These are phyloP conservation scores for Penicillium coffeae DNA, from an alignment of 495 filamentous ascomycete genomes.

Conservation along the genomic window DNA sequence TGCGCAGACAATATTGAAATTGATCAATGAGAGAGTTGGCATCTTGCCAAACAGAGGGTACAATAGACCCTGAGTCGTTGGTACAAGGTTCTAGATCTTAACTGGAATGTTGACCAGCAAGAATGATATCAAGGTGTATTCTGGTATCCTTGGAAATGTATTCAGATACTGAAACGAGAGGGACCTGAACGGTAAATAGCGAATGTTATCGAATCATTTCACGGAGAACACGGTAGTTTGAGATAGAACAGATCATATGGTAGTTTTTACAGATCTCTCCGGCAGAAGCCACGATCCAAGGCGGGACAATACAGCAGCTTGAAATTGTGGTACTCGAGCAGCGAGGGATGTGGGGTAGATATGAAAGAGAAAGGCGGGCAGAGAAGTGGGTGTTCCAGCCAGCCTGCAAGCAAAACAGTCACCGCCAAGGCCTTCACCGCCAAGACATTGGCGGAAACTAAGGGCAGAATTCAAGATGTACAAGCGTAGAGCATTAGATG, in stretches of 20 bases:
- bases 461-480: neutral
- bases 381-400: too few species aligned
- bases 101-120: neutral
- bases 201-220: constrained; percentile 47
- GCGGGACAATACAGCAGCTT: too few species aligned
- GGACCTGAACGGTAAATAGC: constrained; percentile 20
- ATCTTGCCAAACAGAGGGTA: constrained; percentile 42
- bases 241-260: constrained; percentile 20
- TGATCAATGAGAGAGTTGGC: constrained; percentile 72
- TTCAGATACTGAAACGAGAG: too few species aligned
- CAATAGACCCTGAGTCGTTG: too few species aligned
- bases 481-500: too few species aligned
- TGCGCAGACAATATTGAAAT: constrained; percentile 87
- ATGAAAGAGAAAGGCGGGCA: neutral
- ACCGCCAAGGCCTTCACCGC: neutral
- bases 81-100: too few species aligned
- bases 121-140: too few species aligned
- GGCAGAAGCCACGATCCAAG: neutral
- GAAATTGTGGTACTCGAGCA: too few species aligned
- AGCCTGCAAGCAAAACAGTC: neutral
- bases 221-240: constrained; percentile 8
- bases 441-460: neutral
- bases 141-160: too few species aligned
- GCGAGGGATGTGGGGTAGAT: too few species aligned
- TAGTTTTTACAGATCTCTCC: neutral